These are phyloP conservation scores for Ustilago bromivora DNA, from an alignment of 1,284 basidiomycete species.

Conservation along the genomic window DNA sequence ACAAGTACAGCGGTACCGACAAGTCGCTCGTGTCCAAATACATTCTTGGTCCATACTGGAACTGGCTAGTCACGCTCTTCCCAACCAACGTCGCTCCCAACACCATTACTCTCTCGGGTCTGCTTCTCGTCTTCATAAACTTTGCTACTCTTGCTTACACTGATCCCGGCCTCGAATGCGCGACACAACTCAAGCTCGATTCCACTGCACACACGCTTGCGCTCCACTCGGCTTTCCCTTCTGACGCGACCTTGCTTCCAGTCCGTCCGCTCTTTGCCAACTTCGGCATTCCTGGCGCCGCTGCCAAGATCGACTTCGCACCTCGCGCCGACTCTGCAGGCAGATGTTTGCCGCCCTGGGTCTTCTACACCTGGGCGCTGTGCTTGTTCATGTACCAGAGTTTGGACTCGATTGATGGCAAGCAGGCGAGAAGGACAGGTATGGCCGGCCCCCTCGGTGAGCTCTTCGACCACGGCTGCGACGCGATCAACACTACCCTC, in stretches of 20 bases:
- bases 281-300: conserved; percentile 50
- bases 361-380: conserved; percentile 76
- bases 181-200: conserved; percentile 62
- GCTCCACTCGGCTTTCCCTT: conserved; percentile 38
- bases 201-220: conserved; percentile 36
- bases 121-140: conserved; percentile 85
- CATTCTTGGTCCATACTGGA: conserved; percentile 92
- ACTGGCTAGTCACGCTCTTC: conserved; percentile 90
- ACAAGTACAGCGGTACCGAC: conserved; percentile 75
- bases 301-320: conserved; percentile 36
- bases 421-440: conserved; percentile 92
- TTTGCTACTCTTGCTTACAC: conserved; percentile 79
- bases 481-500: conserved; percentile 87
- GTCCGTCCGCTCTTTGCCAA: conserved; percentile 48
- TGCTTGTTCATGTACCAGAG: conserved; percentile 94
- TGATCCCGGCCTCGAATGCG: conserved; percentile 56
- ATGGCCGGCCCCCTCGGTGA: conserved; percentile 97
- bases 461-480: conserved; percentile 92
- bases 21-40: conserved; percentile 77
- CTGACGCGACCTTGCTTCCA: conserved; percentile 44
- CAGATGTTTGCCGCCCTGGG: conserved; percentile 52
- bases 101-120: conserved; percentile 75
- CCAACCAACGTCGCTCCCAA: conserved; percentile 91
- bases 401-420: conserved; percentile 89
- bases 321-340: conserved; percentile 18